A percentile compares a stretch with the other conserved stretches of the same genome.
Conservation (phyloP, 192 early-diverging fungal genomes). For the Kappamyces sp. region DNA sequence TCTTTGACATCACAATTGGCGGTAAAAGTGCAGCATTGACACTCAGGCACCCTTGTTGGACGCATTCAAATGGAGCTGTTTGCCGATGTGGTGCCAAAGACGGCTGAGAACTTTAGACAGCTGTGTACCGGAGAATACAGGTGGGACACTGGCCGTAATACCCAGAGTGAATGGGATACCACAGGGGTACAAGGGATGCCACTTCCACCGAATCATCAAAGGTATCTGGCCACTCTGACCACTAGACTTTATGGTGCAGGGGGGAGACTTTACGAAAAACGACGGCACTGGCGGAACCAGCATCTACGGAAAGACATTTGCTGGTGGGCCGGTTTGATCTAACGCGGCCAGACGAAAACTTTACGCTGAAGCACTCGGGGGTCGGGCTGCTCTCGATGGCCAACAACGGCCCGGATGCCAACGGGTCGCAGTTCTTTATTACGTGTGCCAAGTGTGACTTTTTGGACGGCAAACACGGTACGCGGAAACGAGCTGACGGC, state of each 20-base stretch:
- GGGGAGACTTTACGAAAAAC: slow-evolving; percentile 86
- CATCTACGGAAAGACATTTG: slow-evolving; percentile 71
- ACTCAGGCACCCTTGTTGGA: slow-evolving; percentile 26
- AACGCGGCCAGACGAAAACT: slow-evolving; percentile 66
- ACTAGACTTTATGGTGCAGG: slow-evolving; percentile 37
- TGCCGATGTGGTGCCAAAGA: slow-evolving; percentile 81
- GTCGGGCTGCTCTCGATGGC: slow-evolving; percentile 87
- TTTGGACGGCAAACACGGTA: slow-evolving; percentile 85
- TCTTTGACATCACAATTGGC: slow-evolving; percentile 51
- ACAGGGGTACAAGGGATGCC: slow-evolving; percentile 77
- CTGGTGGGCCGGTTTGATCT: background rate
- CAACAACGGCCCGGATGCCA: slow-evolving; percentile 77
- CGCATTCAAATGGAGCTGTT: slow-evolving; percentile 58
- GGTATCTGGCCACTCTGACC: slow-evolving; percentile 14
- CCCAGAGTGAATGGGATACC: slow-evolving; percentile 66
- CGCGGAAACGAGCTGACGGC: slow-evolving; percentile 64
- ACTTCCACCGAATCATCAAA: slow-evolving; percentile 85
- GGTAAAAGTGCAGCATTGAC: slow-evolving; percentile 24
- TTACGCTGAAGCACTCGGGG: slow-evolving; percentile 74
- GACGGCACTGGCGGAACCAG: slow-evolving; percentile 82
- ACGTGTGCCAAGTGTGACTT: slow-evolving; percentile 82
- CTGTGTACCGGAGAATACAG: slow-evolving; percentile 86
- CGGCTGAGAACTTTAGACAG: slow-evolving; percentile 96
- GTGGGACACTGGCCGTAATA: slow-evolving; percentile 5
- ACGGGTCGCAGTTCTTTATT: slow-evolving; percentile 90